Conservation (phyloP, 331 rosid species). For the Spiraea crenata region DNA sequence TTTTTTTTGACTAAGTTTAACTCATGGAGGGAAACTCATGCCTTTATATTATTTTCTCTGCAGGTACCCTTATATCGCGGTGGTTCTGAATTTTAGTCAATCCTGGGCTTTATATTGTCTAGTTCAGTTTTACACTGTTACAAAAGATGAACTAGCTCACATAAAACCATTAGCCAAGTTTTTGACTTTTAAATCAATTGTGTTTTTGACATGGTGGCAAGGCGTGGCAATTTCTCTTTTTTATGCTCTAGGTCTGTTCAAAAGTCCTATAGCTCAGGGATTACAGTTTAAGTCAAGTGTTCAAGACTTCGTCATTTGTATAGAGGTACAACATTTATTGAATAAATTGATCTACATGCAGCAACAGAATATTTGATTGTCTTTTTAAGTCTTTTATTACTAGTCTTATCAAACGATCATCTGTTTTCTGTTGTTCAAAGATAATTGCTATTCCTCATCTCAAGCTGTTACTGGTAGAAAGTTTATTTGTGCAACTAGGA, state of each 20-base stretch:
- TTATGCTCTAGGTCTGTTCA: slow-evolving; percentile 78
- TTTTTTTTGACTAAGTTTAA: slow-evolving; percentile 2
- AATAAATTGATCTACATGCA: too few relatives aligned
- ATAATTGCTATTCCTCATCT: not conserved
- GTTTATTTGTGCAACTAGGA: not conserved
- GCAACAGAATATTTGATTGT: not conserved
- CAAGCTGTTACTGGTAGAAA: not conserved
- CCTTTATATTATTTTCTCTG: slow-evolving; percentile 34
- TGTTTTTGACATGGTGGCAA: slow-evolving; percentile 99
- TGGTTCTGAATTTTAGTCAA: slow-evolving; percentile 95
- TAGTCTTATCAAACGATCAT: not conserved
- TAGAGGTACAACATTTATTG: slow-evolving; percentile 66
- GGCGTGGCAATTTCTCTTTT: slow-evolving; percentile 97
- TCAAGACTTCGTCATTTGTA: slow-evolving; percentile 97
- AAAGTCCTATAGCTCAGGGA: slow-evolving; percentile 92
- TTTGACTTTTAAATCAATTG: slow-evolving; percentile 93
- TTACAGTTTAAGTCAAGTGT: slow-evolving; percentile 84
- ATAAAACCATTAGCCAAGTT: slow-evolving; percentile 94
- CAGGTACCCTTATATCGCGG: slow-evolving; percentile 93
- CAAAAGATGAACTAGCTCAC: slow-evolving; percentile 85
- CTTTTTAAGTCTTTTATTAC: not conserved
- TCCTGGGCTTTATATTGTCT: slow-evolving; percentile 99
- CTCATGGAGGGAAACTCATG: slow-evolving; percentile 23
- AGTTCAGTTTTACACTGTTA: slow-evolving; percentile 86
- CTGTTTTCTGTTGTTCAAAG: not conserved